Base-by-base conservation (phyloP, 2,329 filamentous ascomycete species). In the Colletotrichum liaoningense region DNA sequence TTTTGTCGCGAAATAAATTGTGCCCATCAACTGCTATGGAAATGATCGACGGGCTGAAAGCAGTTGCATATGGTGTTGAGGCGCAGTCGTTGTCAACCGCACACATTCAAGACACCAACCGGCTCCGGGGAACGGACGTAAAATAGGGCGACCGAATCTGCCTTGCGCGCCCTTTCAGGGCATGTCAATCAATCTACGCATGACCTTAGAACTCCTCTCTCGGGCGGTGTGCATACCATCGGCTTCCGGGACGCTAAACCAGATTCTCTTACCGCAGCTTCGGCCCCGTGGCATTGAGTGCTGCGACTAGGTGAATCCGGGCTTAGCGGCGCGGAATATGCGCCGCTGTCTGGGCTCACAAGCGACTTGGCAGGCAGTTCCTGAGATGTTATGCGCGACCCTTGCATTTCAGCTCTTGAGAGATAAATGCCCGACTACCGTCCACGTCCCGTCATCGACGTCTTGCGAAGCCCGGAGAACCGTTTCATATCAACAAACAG, bases 111-210 rank as follows among this genome's bases (percentile, higher is more conserved):
- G 46, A 42, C 33, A 30, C 8, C 5, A 56, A 46, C 24, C 24
- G 12, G 24, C 19, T 24, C 5, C 9, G 22, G 5, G 5, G 16
- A 22, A 33, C 8, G 28, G 19, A 19, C 42, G 19, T 49, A 69
- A 64, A 42, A 46, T 58, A 63, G 19, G 65, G 58, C 65, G 65
- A 68, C 52, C 30, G 14, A 72, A 24, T 69, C 58, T 64, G 69
- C 69, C 69, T 72, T 49, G 42, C 22, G 64, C 19, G 22, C 19
- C 8, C 16, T 22, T 66, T 22, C n/a, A 54, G 49, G 24, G 46
- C 60, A 52, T 22, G 24, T 42, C 56, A 49, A 9, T 42, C 16
- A 30, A 22, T 16, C 12, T 14, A 19, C 56, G 59, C 52, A 58
- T 65, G 60, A 30, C 28, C 28, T 33, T 2, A 2, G 4, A 46